Percentiles rank a stretch among this genome's conserved stretches.
Evolutionary conservation across 2,329 filamentous ascomycete species (phyloP).

Genomic region (Colletotrichum sp.): DNA sequence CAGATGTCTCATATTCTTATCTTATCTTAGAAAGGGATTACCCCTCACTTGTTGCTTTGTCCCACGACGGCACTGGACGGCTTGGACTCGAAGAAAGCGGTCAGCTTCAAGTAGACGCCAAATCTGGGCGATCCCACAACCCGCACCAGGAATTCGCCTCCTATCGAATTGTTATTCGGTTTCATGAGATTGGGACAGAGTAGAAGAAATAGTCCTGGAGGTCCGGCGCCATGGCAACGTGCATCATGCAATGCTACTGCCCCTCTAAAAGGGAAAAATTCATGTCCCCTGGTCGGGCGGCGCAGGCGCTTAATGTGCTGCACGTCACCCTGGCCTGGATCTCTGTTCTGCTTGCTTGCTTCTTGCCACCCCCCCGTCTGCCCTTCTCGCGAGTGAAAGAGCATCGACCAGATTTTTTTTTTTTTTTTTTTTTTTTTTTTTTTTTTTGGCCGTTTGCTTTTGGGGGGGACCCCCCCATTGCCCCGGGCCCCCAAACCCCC

Average conservation of each 20-base stretch:
- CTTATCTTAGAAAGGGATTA: neutral
- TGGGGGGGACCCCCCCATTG: too few species aligned
- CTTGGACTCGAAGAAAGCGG: neutral
- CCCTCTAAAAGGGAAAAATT: neutral
- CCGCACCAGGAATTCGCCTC: neutral
- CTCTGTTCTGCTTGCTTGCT: neutral
- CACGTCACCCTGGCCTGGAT: constrained; percentile 13
- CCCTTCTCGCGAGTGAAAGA: neutral
- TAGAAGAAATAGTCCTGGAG: neutral
- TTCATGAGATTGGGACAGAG: neutral
- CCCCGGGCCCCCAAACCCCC: too few species aligned
- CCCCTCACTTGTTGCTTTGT: neutral
- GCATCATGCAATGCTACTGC: constrained; percentile 13
- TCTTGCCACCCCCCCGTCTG: constrained; percentile 13
- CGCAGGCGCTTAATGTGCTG: constrained; percentile 14
- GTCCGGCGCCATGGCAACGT: constrained; percentile 7
- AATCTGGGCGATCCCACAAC: neutral
- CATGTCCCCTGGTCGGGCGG: neutral
- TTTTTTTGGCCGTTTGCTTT: too few species aligned
- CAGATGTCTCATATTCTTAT: neutral
- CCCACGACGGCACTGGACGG: neutral
- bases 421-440: too few species aligned
- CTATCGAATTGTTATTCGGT: neutral
- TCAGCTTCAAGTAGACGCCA: neutral
- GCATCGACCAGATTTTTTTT: neutral